Percentiles rank a stretch among this genome's conserved stretches.
These are phyloP conservation scores for Knufia fluminis DNA, from an alignment of 2,329 filamentous ascomycete species.

Conservation along the genomic window DNA sequence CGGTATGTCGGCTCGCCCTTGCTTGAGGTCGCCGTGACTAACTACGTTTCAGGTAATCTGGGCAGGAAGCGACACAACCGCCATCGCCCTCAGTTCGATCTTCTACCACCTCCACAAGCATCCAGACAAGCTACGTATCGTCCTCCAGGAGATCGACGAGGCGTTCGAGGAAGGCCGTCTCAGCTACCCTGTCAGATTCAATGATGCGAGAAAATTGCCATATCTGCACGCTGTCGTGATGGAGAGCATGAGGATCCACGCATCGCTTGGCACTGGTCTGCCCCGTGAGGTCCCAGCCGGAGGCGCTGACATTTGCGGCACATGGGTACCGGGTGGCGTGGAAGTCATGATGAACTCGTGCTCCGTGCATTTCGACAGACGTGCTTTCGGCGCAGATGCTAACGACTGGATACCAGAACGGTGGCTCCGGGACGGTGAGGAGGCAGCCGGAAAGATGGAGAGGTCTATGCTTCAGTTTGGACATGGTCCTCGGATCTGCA, in stretches of 20 bases:
- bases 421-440: constrained; percentile 31
- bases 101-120: constrained; percentile 28
- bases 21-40: background rate
- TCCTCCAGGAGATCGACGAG: constrained; percentile 39
- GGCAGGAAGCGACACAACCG: constrained; percentile 24
- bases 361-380: constrained; percentile 31
- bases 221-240: constrained; percentile 46
- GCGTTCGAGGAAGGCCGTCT: constrained; percentile 17
- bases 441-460: constrained; percentile 15
- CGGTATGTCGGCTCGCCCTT: constrained; percentile 11
- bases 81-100: constrained; percentile 27
- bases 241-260: constrained; percentile 44
- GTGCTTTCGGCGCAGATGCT: constrained; percentile 38
- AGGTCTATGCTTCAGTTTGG: constrained; percentile 18
- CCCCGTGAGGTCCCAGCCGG: constrained; percentile 41
- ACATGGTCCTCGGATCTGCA: constrained; percentile 17
- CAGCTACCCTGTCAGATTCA: constrained; percentile 13
- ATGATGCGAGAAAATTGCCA: constrained; percentile 18
- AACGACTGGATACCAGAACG: constrained; percentile 40
- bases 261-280: constrained; percentile 40
- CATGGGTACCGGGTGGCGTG: constrained; percentile 29
- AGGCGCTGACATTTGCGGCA: constrained; percentile 29
- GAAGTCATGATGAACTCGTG: constrained; percentile 30
- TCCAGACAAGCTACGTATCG: constrained; percentile 30
- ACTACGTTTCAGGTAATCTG: background rate